Percentiles rank a stretch among this genome's conserved stretches.
Evolutionary conservation across 1,284 basidiomycete genomes (phyloP).

Genomic region (Mycosarcoma maydis): DNA sequence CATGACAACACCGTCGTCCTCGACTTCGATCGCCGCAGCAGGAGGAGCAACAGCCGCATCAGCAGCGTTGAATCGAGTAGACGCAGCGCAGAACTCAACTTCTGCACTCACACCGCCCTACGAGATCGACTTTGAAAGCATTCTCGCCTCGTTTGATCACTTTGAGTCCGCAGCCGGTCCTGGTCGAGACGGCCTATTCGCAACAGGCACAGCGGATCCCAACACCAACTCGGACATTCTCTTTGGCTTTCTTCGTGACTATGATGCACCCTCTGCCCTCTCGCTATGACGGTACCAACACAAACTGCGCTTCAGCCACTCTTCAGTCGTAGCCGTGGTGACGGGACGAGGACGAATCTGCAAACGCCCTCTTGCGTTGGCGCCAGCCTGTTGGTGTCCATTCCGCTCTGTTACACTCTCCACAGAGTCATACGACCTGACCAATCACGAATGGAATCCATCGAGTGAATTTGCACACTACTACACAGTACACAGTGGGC

Average conservation of each 20-base stretch:
- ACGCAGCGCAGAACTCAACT: not conserved
- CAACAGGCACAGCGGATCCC: not conserved
- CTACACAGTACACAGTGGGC: too few relatives aligned
- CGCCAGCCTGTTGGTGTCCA: too few relatives aligned
- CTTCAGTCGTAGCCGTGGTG: too few relatives aligned
- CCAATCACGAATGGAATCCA: too few relatives aligned
- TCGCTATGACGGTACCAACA: too few relatives aligned
- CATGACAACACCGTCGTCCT: not conserved
- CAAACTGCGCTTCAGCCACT: too few relatives aligned
- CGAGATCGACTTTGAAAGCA: slow-evolving; percentile 29
- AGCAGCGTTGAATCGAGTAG: not conserved
- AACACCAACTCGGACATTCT: slow-evolving; percentile 23
- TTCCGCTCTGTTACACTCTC: too few relatives aligned
- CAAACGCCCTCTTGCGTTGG: too few relatives aligned
- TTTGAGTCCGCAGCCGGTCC: slow-evolving; percentile 10
- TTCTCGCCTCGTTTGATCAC: slow-evolving; percentile 22
- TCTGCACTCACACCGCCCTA: slow-evolving; percentile 13
- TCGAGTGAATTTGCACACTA: too few relatives aligned
- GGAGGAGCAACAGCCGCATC: not conserved
- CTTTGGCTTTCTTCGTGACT: slow-evolving; percentile 24
- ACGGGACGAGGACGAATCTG: too few relatives aligned
- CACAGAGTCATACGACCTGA: too few relatives aligned
- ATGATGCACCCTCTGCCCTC: slow-evolving; percentile 12
- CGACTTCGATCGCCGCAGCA: not conserved
- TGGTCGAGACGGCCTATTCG: not conserved